These are phyloP conservation scores for Tagetes patula DNA, from an alignment of 129 eudicot genomes.

Conservation along the genomic window DNA sequence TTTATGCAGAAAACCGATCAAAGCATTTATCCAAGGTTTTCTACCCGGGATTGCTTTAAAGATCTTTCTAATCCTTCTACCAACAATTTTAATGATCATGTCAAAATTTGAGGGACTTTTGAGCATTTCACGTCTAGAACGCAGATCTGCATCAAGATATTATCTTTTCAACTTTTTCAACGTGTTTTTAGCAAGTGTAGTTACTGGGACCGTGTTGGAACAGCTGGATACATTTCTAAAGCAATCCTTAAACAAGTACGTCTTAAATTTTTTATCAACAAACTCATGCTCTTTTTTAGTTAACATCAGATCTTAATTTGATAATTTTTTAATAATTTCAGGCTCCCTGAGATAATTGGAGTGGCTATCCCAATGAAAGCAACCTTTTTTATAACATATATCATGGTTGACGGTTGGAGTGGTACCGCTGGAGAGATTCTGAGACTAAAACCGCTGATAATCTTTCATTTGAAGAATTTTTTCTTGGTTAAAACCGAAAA, in stretches of 20 bases:
- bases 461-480: slow-evolving; percentile 81
- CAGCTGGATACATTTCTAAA: slow-evolving; percentile 68
- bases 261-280: background rate
- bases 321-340: slow-evolving; percentile 22
- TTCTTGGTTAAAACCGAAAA: slow-evolving; percentile 94
- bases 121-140: slow-evolving; percentile 68
- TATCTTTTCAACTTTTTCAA: slow-evolving; percentile 80
- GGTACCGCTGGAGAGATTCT: slow-evolving; percentile 93
- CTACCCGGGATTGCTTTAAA: slow-evolving; percentile 90
- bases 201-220: slow-evolving; percentile 80
- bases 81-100: slow-evolving; percentile 88
- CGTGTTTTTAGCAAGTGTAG: slow-evolving; percentile 77
- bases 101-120: slow-evolving; percentile 88
- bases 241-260: slow-evolving; percentile 72
- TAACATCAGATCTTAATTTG: background rate
- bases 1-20: slow-evolving; percentile 61
- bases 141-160: slow-evolving; percentile 85
- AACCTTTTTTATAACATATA: slow-evolving; percentile 88
- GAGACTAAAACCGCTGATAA: slow-evolving; percentile 78
- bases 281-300: background rate
- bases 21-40: slow-evolving; percentile 81
- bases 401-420: slow-evolving; percentile 98
- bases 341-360: slow-evolving; percentile 72
- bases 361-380: slow-evolving; percentile 94
- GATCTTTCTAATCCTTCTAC: slow-evolving; percentile 82